phyloP scores from a whole-genome alignment of 257 asterid genomes.

The Capsicum rhomboideum region DNA sequence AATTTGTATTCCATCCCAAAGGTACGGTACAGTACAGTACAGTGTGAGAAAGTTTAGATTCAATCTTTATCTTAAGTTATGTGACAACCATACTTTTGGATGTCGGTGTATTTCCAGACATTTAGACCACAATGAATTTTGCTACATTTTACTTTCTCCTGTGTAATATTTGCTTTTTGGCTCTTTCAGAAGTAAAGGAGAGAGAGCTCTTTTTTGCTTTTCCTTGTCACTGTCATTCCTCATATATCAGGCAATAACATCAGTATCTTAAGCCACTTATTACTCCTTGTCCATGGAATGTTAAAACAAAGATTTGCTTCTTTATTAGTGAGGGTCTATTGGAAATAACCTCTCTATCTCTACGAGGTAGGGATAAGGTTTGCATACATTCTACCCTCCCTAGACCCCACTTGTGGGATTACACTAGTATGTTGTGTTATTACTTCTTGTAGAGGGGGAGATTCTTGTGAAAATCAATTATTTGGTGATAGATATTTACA shows the following conservation, averaged over 20 bases:
- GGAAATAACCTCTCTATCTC: background rate
- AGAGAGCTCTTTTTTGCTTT: background rate
- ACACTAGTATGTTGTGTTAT: background rate
- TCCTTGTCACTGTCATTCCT: background rate
- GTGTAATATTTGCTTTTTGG: background rate
- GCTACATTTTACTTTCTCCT: constrained; percentile 1
- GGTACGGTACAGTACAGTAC: constrained; percentile 6
- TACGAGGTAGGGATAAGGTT: background rate
- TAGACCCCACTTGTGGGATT: background rate
- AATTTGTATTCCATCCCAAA: background rate
- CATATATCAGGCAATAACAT: background rate
- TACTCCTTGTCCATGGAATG: background rate
- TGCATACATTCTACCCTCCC: background rate
- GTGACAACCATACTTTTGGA: constrained; percentile 1
- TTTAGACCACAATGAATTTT: background rate
- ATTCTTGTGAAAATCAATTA: background rate
- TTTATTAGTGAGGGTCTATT: background rate
- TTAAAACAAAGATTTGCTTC: background rate
- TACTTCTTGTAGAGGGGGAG: background rate
- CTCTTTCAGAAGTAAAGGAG: background rate
- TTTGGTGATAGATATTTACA: background rate
- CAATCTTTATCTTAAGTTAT: background rate
- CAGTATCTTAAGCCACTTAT: background rate
- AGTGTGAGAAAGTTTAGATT: background rate
- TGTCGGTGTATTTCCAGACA: constrained; percentile 1